phyloP scores from a whole-genome alignment of 106 monocot species.

The Iris macrosiphon region DNA sequence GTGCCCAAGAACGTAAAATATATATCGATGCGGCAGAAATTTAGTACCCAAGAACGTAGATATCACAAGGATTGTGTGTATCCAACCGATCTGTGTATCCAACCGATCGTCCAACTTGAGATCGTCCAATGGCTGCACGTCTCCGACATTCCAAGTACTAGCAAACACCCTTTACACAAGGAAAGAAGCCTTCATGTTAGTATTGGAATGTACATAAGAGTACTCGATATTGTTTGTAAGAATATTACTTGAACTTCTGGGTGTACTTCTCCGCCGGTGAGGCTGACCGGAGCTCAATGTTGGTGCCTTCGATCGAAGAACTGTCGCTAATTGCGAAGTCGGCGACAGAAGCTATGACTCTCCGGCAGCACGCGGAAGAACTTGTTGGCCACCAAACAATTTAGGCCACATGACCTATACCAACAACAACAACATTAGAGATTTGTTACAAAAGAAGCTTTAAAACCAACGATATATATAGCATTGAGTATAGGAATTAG shows the following conservation, averaged over 20 bases:
- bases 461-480: too few species aligned
- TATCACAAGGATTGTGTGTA: slow-evolving; percentile 32
- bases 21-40: neutral
- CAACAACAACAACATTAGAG: too few species aligned
- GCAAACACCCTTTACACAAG: slow-evolving; percentile 31
- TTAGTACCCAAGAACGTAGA: slow-evolving; percentile 57
- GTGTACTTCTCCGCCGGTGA: slow-evolving; percentile 17
- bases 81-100: slow-evolving; percentile 35
- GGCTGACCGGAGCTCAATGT: neutral
- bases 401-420: slow-evolving; percentile 42
- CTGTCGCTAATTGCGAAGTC: slow-evolving; percentile 20
- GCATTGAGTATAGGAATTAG: neutral
- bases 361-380: slow-evolving; percentile 16
- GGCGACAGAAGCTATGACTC: slow-evolving; percentile 17
- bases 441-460: neutral
- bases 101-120: slow-evolving; percentile 51
- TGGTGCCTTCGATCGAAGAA: too few species aligned
- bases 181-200: too few species aligned
- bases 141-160: slow-evolving; percentile 76
- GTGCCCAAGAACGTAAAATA: too few species aligned
- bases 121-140: slow-evolving; percentile 29
- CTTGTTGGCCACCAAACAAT: slow-evolving; percentile 48
- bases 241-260: slow-evolving; percentile 51
- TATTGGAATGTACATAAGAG: too few species aligned
- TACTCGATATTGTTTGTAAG: too few species aligned